Evolutionary conservation across 345 rosid genomes (phyloP).

Genomic region (Salix suchowensis): DNA sequence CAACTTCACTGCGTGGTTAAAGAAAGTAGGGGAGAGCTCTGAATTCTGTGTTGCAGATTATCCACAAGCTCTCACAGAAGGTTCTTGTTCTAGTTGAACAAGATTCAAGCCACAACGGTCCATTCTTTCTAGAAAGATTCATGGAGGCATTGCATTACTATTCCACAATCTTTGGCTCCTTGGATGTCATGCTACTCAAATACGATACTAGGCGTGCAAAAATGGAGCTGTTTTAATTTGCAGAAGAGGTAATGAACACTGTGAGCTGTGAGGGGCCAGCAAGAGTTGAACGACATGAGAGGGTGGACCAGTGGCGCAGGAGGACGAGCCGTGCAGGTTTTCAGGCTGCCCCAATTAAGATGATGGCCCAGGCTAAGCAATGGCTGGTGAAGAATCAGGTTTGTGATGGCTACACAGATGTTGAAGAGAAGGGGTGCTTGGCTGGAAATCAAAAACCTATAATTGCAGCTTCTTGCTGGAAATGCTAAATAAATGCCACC

Average conservation of each 20-base stretch:
- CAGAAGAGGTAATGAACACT: conserved; percentile 54
- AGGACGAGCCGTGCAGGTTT: conserved; percentile 72
- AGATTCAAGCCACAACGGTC: conserved; percentile 62
- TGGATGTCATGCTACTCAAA: conserved; percentile 51
- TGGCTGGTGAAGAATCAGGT: conserved; percentile 44
- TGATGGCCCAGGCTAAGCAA: conserved; percentile 46
- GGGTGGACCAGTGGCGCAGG: conserved; percentile 59
- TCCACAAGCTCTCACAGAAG: conserved; percentile 49
- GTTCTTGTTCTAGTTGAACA: conserved; percentile 53
- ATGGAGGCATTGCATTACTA: conserved; percentile 68
- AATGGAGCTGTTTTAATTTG: conserved; percentile 63
- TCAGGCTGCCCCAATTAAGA: conserved; percentile 50
- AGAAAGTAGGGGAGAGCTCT: conserved; percentile 61
- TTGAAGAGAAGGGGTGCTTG: conserved; percentile 65
- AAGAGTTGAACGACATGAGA: conserved; percentile 56
- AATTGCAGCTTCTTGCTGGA: conserved; percentile 67
- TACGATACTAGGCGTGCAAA: conserved; percentile 61
- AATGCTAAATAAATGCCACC: conserved; percentile 25
- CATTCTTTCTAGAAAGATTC: conserved; percentile 61
- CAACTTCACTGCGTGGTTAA: conserved; percentile 64
- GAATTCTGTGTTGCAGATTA: conserved; percentile 45
- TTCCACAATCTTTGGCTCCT: conserved; percentile 51
- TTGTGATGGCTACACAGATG: conserved; percentile 46
- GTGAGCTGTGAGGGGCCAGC: conserved; percentile 65
- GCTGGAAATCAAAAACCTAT: conserved; percentile 63